Conservation (phyloP, 164 flowering plant genomes). For the Platanus orientalis region DNA sequence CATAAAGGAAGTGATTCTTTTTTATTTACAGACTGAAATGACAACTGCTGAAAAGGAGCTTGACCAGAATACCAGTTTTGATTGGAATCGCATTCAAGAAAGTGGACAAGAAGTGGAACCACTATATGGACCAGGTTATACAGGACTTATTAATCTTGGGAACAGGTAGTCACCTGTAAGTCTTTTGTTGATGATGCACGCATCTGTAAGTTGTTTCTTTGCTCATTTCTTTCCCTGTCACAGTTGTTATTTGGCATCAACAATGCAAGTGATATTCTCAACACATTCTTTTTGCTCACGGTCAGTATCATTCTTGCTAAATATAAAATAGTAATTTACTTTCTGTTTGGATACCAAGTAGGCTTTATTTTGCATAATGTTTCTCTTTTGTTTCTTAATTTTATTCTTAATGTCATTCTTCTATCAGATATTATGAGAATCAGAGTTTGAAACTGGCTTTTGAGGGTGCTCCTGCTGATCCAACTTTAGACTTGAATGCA, state of each 20-base stretch:
- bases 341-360: neutral
- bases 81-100: constrained; percentile 99
- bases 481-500: constrained; percentile 85
- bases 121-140: constrained; percentile 93
- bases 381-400: constrained; percentile 1
- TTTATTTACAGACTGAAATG: constrained; percentile 81
- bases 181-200: constrained; percentile 6
- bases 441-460: constrained; percentile 70
- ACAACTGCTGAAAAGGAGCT: constrained; percentile 99
- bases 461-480: constrained; percentile 88
- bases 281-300: constrained; percentile 61
- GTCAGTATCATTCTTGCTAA: constrained; percentile 33
- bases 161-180: constrained; percentile 60
- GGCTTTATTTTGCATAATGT: no score
- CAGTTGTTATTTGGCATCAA: constrained; percentile 97
- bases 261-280: constrained; percentile 89
- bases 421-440: constrained; percentile 52
- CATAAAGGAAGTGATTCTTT: constrained; percentile 4
- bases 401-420: constrained; percentile 1
- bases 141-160: constrained; percentile 95
- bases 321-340: neutral
- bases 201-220: constrained; percentile 5
- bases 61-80: constrained; percentile 94
- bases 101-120: constrained; percentile 88
- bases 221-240: constrained; percentile 5